A percentile compares a stretch with the other conserved stretches of the same genome.
phyloP scores from a whole-genome alignment of 2,329 filamentous ascomycete genomes.

The Anisogramma anomala region DNA sequence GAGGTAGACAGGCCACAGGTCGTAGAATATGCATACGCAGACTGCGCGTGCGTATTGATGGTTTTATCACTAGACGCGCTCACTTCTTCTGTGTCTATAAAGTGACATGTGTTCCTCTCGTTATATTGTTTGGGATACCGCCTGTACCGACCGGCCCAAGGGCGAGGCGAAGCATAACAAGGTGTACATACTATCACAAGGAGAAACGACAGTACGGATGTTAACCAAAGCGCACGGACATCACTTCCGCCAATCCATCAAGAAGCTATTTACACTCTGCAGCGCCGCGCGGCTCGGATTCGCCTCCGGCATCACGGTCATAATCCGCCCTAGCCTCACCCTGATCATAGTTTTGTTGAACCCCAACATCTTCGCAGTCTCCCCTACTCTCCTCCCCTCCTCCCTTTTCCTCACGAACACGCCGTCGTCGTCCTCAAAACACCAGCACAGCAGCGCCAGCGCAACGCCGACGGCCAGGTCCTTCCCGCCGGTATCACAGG shows the following conservation, averaged over 20 bases:
- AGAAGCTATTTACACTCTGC: constrained; percentile 81
- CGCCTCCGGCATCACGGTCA: constrained; percentile 63
- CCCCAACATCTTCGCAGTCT: constrained; percentile 13
- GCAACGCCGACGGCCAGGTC: constrained; percentile 71
- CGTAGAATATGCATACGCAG: neutral
- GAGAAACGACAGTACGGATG: no score
- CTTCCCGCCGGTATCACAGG: constrained; percentile 59
- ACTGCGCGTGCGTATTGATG: neutral
- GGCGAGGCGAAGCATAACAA: no score
- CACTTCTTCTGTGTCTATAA: no score
- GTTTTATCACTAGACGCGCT: no score
- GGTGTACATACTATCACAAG: neutral
- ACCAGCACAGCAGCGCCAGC: constrained; percentile 63
- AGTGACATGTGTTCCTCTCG: no score
- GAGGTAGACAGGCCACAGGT: neutral
- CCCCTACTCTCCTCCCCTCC: constrained; percentile 13
- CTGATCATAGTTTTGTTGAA: constrained; percentile 70
- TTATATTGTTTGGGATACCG: no score
- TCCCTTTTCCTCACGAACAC: constrained; percentile 18
- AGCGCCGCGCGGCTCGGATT: constrained; percentile 78
- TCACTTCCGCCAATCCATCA: constrained; percentile 49
- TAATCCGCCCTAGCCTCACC: constrained; percentile 68
- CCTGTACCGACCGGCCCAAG: no score
- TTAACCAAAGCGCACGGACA: no score
- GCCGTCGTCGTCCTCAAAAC: constrained; percentile 52